phyloP scores from a whole-genome alignment of 148 eudicot species.

The Silene latifolia region DNA sequence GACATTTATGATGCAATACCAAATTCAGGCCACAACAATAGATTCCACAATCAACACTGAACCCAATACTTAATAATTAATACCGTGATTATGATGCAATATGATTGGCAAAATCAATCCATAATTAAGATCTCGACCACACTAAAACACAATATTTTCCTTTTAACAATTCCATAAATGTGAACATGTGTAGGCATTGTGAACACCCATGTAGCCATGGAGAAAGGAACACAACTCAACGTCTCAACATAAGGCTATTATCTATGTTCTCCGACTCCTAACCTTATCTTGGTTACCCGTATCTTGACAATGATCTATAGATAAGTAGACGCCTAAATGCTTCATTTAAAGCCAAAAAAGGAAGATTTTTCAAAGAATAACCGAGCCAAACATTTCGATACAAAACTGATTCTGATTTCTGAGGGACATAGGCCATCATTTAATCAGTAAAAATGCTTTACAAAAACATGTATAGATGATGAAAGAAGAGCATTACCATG shows the following conservation, averaged over 20 bases:
- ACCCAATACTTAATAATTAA: no score
- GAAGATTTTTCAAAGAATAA: background rate
- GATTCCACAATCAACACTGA: no score
- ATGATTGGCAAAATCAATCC: no score
- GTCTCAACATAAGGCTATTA: background rate
- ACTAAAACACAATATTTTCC: background rate
- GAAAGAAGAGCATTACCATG: constrained; percentile 24
- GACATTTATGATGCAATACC: no score
- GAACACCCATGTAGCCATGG: background rate
- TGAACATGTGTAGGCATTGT: background rate
- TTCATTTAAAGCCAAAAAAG: background rate
- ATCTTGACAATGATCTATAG: background rate
- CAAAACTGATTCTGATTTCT: background rate
- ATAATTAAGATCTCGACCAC: no score
- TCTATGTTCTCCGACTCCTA: background rate
- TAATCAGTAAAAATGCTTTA: background rate
- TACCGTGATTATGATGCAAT: no score
- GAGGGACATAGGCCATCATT: background rate
- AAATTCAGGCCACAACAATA: no score
- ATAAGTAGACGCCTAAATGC: no score
- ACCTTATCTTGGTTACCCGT: background rate
- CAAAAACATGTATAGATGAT: background rate
- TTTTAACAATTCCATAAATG: constrained; percentile 2
- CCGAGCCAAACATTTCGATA: background rate
- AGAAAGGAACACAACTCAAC: background rate